These are phyloP conservation scores for Ophiostoma ips DNA, from an alignment of 2,329 filamentous ascomycete species.

Conservation along the genomic window DNA sequence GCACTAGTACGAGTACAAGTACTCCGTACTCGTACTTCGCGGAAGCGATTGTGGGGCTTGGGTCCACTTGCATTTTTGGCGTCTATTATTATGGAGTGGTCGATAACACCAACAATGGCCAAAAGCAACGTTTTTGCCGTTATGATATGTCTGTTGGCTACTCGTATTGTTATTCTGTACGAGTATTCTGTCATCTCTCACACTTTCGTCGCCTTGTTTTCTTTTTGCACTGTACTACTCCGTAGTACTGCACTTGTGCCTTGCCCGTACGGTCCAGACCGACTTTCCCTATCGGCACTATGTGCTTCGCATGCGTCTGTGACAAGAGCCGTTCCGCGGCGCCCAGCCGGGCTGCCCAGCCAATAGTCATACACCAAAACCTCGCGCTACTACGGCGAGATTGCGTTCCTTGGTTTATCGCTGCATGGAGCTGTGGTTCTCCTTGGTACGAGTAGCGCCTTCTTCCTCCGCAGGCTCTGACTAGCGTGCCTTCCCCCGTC, in stretches of 20 bases:
- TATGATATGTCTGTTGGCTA: not conserved
- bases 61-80: not conserved
- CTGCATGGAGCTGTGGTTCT: not conserved
- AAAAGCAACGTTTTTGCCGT: not conserved
- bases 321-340: not conserved
- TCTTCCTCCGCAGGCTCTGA: not conserved
- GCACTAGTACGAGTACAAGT: not conserved
- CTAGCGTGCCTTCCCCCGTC: not conserved
- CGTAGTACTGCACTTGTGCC: too few species aligned
- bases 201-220: not conserved
- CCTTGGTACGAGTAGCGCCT: not conserved
- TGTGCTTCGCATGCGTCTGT: not conserved
- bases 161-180: not conserved
- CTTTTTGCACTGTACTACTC: too few species aligned
- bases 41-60: not conserved
- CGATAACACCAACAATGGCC: not conserved
- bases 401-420: not conserved
- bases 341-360: not conserved
- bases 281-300: not conserved
- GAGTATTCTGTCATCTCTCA: not conserved
- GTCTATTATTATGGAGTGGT: not conserved
- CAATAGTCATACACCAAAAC: slow-evolving; percentile 1
- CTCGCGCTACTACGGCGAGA: not conserved
- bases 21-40: not conserved
- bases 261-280: too few species aligned